phyloP scores from a whole-genome alignment of 371 early-diverging fungal genomes.

The Fennellomyces sp. region DNA sequence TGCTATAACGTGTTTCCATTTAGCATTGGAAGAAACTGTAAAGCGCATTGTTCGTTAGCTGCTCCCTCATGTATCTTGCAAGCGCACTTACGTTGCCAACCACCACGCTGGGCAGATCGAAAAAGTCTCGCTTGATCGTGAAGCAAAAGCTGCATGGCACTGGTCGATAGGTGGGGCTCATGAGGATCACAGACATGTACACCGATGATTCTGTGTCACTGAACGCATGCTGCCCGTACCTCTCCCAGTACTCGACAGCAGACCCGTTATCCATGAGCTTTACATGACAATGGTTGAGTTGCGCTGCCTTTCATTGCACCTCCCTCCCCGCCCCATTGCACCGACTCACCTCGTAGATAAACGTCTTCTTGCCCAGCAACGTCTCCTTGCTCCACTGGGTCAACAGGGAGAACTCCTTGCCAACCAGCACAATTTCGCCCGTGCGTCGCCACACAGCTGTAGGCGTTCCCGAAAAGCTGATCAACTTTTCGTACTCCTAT shows the following conservation, averaged over 20 bases:
- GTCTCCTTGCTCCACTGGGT: constrained; percentile 85
- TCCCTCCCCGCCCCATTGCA: not conserved
- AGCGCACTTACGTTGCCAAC: constrained; percentile 67
- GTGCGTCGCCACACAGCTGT: constrained; percentile 94
- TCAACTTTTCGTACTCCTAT: constrained; percentile 89
- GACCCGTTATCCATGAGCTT: constrained; percentile 88
- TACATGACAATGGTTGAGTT: not conserved
- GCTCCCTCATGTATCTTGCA: not conserved
- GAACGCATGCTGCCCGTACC: constrained; percentile 87
- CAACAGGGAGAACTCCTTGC: constrained; percentile 89
- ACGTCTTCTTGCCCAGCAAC: constrained; percentile 71
- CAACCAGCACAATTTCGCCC: constrained; percentile 89
- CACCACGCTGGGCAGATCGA: constrained; percentile 87
- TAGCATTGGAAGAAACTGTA: constrained; percentile 6
- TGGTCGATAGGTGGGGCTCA: constrained; percentile 59
- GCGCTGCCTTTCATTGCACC: too few species aligned
- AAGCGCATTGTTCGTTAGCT: constrained; percentile 20
- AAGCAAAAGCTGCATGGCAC: constrained; percentile 91
- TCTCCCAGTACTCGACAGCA: constrained; percentile 92
- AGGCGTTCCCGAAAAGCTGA: constrained; percentile 89
- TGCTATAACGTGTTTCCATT: constrained; percentile 8
- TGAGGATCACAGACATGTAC: constrained; percentile 76
- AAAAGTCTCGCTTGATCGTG: constrained; percentile 90
- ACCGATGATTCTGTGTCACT: constrained; percentile 84
- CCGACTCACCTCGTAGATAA: constrained; percentile 74